A percentile compares a stretch with the other conserved stretches of the same genome.
Evolutionary conservation across 768 basidiomycete species (phyloP).

Genomic region (Atractiella rhizophila): DNA sequence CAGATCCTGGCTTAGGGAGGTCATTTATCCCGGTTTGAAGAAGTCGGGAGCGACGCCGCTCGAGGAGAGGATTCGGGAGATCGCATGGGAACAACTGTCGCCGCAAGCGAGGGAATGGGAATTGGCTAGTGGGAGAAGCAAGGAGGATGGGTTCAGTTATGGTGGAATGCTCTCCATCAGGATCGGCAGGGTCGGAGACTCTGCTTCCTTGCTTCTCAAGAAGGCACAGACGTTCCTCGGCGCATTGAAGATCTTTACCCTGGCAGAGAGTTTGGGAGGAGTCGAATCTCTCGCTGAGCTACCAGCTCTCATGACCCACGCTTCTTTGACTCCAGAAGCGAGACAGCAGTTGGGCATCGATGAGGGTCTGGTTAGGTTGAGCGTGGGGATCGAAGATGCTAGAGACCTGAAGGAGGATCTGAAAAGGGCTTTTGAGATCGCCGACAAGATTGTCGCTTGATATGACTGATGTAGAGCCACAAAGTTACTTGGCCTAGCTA

Average conservation of each 20-base stretch:
- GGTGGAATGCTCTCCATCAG: slow-evolving; percentile 39
- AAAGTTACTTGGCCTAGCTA: no score
- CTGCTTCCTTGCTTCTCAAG: neutral
- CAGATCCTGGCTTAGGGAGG: slow-evolving; percentile 38
- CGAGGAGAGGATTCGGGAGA: slow-evolving; percentile 28
- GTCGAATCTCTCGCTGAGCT: slow-evolving; percentile 76
- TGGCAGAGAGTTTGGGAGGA: slow-evolving; percentile 75
- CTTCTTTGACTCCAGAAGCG: slow-evolving; percentile 40
- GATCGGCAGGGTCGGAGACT: neutral
- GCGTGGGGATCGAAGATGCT: slow-evolving; percentile 66
- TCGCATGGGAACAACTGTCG: slow-evolving; percentile 16
- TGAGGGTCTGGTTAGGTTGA: slow-evolving; percentile 38
- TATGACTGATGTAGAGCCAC: no score
- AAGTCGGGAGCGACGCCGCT: slow-evolving; percentile 35
- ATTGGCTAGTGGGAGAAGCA: slow-evolving; percentile 11
- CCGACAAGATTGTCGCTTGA: no score
- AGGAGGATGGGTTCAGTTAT: slow-evolving; percentile 44
- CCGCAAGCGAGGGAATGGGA: slow-evolving; percentile 16
- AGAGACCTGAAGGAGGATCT: slow-evolving; percentile 58
- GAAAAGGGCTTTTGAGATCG: slow-evolving; percentile 31
- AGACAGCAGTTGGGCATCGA: slow-evolving; percentile 47
- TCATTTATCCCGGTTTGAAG: slow-evolving; percentile 50
- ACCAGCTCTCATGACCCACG: slow-evolving; percentile 15
- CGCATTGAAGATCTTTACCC: slow-evolving; percentile 38
- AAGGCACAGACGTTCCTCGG: slow-evolving; percentile 31